Percentiles rank a stretch among this genome's conserved stretches.
phyloP scores from a whole-genome alignment of 805 yeast species.

The Candida orba region DNA sequence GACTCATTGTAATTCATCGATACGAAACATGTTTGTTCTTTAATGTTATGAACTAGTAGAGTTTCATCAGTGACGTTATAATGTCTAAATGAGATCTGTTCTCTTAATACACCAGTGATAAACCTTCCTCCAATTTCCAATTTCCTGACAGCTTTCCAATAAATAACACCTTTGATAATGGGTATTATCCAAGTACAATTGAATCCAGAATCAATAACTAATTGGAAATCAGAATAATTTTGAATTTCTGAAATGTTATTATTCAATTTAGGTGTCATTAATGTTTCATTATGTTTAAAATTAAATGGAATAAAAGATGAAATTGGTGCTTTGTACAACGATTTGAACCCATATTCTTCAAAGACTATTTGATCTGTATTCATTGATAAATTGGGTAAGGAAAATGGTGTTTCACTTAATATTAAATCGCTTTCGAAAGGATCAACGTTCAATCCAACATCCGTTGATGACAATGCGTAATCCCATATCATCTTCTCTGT shows the following conservation, averaged over 20 bases:
- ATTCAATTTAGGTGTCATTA: conserved; percentile 22
- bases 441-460: conserved; percentile 35
- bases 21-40: conserved; percentile 71
- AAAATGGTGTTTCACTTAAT: conserved; percentile 74
- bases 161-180: conserved; percentile 66
- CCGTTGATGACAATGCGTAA: conserved; percentile 33
- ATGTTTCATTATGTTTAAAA: conserved; percentile 20
- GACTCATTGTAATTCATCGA: conserved; percentile 49
- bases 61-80: conserved; percentile 93
- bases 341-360: conserved; percentile 83
- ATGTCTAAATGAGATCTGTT: conserved; percentile 81
- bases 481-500: conserved; percentile 89
- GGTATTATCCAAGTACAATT: conserved; percentile 86
- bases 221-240: conserved; percentile 50
- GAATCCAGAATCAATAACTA: conserved; percentile 85
- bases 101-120: conserved; percentile 75
- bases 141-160: conserved; percentile 69
- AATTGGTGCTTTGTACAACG: conserved; percentile 59
- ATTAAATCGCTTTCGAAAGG: conserved; percentile 53
- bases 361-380: conserved; percentile 88
- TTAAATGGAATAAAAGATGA: conserved; percentile 62
- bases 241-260: conserved; percentile 13
- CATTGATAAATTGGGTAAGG: conserved; percentile 72
- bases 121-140: conserved; percentile 84
- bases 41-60: conserved; percentile 72